Percentiles rank a stretch among this genome's conserved stretches.
Evolutionary conservation across 176 grass and related monocot species (phyloP).

Genomic region (Eragrostis nindensis): DNA sequence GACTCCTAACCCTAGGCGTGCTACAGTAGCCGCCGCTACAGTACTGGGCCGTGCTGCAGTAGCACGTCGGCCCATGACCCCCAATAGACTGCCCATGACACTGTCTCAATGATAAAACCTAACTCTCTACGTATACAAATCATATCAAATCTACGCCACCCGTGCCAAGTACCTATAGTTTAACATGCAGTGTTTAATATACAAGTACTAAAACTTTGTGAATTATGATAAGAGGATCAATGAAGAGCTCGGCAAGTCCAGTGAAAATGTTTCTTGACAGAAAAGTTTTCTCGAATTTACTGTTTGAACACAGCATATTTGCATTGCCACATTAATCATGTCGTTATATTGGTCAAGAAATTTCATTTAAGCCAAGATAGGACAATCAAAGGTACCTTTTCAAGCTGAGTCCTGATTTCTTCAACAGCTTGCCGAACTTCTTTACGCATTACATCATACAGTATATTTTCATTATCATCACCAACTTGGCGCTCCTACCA

Average conservation of each 20-base stretch:
- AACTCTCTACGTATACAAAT: not conserved
- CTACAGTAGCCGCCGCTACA: no score
- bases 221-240: not conserved
- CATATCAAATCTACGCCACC: not conserved
- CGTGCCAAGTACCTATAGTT: not conserved
- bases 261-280: not conserved
- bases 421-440: slow-evolving; percentile 91
- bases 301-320: not conserved
- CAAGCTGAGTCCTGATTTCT: slow-evolving; percentile 84
- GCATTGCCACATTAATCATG: not conserved
- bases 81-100: no score
- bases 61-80: no score
- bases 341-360: not conserved
- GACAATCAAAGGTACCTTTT: slow-evolving; percentile 48
- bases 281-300: not conserved
- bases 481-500: slow-evolving; percentile 43
- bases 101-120: not conserved
- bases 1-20: no score
- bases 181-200: not conserved
- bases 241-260: not conserved
- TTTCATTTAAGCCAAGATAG: slow-evolving; percentile 23
- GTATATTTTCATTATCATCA: slow-evolving; percentile 41
- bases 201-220: not conserved
- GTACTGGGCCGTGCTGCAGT: no score
- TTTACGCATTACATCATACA: slow-evolving; percentile 82